These are phyloP conservation scores for Zalaria obscura DNA, from an alignment of 2,329 filamentous ascomycete genomes.

Conservation along the genomic window DNA sequence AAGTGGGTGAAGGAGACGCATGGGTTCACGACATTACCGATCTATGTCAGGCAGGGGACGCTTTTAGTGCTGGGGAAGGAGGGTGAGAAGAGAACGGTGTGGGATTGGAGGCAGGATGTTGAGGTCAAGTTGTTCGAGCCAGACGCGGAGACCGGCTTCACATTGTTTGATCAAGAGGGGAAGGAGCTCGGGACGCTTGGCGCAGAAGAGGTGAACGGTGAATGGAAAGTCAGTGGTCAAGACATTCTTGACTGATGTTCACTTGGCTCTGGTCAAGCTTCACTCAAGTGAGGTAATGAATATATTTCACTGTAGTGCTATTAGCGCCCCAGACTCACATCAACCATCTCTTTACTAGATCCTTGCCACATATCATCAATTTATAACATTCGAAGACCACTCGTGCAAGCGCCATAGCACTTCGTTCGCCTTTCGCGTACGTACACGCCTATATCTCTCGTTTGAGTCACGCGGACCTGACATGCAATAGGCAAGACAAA, in stretches of 20 bases:
- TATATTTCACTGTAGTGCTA: too few relatives aligned
- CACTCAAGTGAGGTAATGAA: too few relatives aligned
- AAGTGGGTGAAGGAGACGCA: constrained; percentile 29
- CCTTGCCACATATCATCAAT: too few relatives aligned
- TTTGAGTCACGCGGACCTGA: too few relatives aligned
- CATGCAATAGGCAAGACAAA: too few relatives aligned
- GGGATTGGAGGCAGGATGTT: constrained; percentile 25
- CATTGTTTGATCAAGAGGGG: constrained; percentile 21
- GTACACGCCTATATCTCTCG: too few relatives aligned
- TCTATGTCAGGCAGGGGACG: constrained; percentile 26
- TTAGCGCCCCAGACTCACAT: too few relatives aligned
- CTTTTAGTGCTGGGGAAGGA: constrained; percentile 25
- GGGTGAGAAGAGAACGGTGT: constrained; percentile 19
- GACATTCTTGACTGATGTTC: background rate
- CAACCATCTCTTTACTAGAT: too few relatives aligned
- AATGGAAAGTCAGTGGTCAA: constrained; percentile 16
- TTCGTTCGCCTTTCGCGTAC: too few relatives aligned
- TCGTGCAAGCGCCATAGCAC: too few relatives aligned
- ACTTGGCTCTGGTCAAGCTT: too few relatives aligned
- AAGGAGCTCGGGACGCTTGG: constrained; percentile 16
- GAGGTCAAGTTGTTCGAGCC: constrained; percentile 24
- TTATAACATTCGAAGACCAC: too few relatives aligned
- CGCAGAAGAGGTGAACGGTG: constrained; percentile 15
- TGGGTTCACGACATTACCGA: constrained; percentile 23
- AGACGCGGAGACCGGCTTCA: constrained; percentile 19